Base-by-base conservation (phyloP, 306 rosid species). In the Corylus heterophylla region DNA sequence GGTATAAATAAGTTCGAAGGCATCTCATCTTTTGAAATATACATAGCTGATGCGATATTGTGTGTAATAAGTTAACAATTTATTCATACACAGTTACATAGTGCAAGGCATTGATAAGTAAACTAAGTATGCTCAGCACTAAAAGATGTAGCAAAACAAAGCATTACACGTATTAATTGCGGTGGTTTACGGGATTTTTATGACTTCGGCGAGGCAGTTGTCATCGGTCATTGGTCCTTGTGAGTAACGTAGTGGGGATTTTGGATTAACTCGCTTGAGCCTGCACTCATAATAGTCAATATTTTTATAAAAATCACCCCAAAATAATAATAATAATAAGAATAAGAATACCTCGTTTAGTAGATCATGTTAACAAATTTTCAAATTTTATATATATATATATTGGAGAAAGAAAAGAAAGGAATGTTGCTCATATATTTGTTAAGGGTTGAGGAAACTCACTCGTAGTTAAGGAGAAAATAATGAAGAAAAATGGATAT, bases 401-500 rank as follows among this genome's bases (percentile, higher is more conserved):
- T 63, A 8, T 22, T 63, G 5, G 50, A 69, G 1, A 44, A 39
- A 25, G 27, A 22, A 42, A 69, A 42, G 55, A 69, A 69, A 48
- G 25, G n/a, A 35, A 12, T 63, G 69, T 63, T 4, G 44, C n/a
- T 10, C 69, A 63, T 14, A 2, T 16, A 62, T 13, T 17, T 47
- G 14, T 6, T 16, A 29, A 22, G 25, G 27, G 42, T 58, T 42
- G 25, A 67, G 71, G 48, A 18, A 67, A 27, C 76, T 45, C 31
- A 83, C 86, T 72, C 78, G 79, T 68, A 83, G 42, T 74, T 12
- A 44, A 78, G 83, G 68, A 83, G 78, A 45, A 83, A 67, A 74
- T 83, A 44, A 55, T 83, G 86, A 22, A 82, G 79, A n/a, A 82
- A 82, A 77, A 78, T 78, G 54, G 82, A 42, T 8, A 82, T 78